These are phyloP conservation scores for Rhodotorula mucilaginosa DNA, from an alignment of 1,284 basidiomycete genomes.

Conservation along the genomic window DNA sequence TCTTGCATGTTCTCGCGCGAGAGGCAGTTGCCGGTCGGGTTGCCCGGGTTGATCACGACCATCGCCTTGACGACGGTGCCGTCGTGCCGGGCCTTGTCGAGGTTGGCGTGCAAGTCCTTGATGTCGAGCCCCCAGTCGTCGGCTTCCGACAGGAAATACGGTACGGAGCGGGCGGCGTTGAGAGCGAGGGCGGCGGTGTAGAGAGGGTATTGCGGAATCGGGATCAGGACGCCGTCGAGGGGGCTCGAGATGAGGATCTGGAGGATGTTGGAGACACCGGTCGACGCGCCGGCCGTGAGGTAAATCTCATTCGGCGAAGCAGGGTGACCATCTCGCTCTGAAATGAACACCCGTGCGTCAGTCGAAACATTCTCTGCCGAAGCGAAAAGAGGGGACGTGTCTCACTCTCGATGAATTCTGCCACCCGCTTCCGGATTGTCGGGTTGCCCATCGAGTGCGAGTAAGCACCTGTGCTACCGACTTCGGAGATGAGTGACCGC, in stretches of 20 bases:
- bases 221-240: constrained; percentile 79
- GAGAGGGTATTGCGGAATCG: constrained; percentile 96
- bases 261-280: constrained; percentile 84
- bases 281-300: constrained; percentile 89
- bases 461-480: constrained; percentile 93
- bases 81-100: constrained; percentile 65
- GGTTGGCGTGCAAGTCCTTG: constrained; percentile 63
- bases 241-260: constrained; percentile 67
- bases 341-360: not conserved
- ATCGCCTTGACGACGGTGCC: constrained; percentile 72
- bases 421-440: constrained; percentile 81
- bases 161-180: constrained; percentile 73
- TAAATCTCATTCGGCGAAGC: constrained; percentile 84
- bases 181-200: constrained; percentile 93
- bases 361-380: not conserved
- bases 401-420: constrained; percentile 80
- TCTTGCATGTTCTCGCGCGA: constrained; percentile 66
- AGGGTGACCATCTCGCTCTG: constrained; percentile 84
- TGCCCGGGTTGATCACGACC: constrained; percentile 94
- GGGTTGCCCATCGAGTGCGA: constrained; percentile 93
- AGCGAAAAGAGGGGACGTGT: constrained; percentile 13
- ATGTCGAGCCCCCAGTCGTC: constrained; percentile 83
- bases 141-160: constrained; percentile 83
- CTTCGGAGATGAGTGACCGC: constrained; percentile 73
- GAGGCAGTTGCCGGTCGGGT: constrained; percentile 85